Conservation (phyloP, 2,329 filamentous ascomycete genomes). For the Eutypa lata region DNA sequence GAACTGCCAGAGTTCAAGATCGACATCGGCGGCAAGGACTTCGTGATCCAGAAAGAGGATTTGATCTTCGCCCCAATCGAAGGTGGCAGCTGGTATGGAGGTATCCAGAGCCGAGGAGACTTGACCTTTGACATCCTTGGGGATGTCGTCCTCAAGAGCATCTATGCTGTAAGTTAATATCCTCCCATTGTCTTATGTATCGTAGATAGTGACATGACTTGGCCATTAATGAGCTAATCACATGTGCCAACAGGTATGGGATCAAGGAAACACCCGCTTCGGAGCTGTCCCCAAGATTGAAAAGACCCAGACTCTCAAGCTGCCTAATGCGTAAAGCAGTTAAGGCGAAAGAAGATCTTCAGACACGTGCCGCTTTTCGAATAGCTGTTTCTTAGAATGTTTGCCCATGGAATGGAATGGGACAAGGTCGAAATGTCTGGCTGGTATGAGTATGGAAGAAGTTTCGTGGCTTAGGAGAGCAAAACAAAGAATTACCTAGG, state of each 20-base stretch:
- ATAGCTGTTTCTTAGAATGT: not conserved
- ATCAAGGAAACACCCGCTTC: conserved; percentile 58
- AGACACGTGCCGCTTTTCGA: conserved; percentile 14
- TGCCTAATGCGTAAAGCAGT: conserved; percentile 12
- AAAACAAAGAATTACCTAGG: not conserved
- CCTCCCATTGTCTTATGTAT: not conserved
- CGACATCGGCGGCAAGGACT: conserved; percentile 59
- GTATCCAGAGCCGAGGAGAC: conserved; percentile 60
- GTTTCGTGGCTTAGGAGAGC: not conserved
- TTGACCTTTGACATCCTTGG: conserved; percentile 62
- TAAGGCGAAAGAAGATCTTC: conserved; percentile 14
- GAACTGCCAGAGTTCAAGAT: conserved; percentile 60
- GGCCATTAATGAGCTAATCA: conserved; percentile 5
- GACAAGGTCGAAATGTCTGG: conserved; percentile 2
- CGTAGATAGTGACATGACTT: not conserved
- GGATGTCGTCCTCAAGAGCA: conserved; percentile 60
- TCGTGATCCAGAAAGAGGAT: conserved; percentile 61
- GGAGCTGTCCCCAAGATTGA: conserved; percentile 56
- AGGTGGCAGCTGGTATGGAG: conserved; percentile 55
- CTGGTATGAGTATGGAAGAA: not conserved
- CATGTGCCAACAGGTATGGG: conserved; percentile 49
- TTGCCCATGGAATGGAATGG: not conserved
- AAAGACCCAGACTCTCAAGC: conserved; percentile 29
- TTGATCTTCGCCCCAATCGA: conserved; percentile 56
- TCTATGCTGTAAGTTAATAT: conserved; percentile 54